A percentile compares a stretch with the other conserved stretches of the same genome.
Evolutionary conservation across 306 rosid species (phyloP).

Genomic region (Sicyos edulis): DNA sequence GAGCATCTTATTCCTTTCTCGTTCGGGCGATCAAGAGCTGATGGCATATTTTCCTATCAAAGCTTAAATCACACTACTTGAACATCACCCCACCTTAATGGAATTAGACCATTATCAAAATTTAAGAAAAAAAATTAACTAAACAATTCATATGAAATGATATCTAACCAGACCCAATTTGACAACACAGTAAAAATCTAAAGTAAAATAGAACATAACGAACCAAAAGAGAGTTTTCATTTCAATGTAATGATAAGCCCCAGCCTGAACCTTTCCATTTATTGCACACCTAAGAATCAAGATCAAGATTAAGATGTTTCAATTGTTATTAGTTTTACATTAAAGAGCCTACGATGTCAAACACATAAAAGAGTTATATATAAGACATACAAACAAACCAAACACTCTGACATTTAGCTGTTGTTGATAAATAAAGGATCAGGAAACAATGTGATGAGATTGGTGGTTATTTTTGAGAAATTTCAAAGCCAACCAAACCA

Average conservation of each 20-base stretch:
- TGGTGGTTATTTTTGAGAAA: slow-evolving; percentile 11
- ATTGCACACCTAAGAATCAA: slow-evolving; percentile 17
- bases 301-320: neutral
- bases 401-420: slow-evolving; percentile 7
- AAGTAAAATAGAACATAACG: neutral
- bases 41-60: too few relatives aligned
- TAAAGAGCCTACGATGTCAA: neutral
- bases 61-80: too few relatives aligned
- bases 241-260: neutral
- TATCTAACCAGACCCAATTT: neutral
- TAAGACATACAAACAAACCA: slow-evolving; percentile 9
- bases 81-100: too few relatives aligned
- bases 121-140: too few relatives aligned
- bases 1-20: too few relatives aligned
- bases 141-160: too few relatives aligned
- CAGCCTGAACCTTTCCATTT: neutral
- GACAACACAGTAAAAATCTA: neutral
- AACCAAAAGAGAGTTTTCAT: neutral
- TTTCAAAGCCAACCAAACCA: slow-evolving; percentile 9
- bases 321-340: slow-evolving; percentile 3
- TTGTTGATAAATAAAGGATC: slow-evolving; percentile 20
- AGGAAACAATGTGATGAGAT: slow-evolving; percentile 8
- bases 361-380: neutral
- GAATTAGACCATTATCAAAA: too few relatives aligned
- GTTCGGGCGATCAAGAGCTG: too few relatives aligned